A percentile compares a stretch with the other conserved stretches of the same genome.
These are phyloP conservation scores for Talaromyces liani DNA, from an alignment of 495 filamentous ascomycete species.

Conservation along the genomic window DNA sequence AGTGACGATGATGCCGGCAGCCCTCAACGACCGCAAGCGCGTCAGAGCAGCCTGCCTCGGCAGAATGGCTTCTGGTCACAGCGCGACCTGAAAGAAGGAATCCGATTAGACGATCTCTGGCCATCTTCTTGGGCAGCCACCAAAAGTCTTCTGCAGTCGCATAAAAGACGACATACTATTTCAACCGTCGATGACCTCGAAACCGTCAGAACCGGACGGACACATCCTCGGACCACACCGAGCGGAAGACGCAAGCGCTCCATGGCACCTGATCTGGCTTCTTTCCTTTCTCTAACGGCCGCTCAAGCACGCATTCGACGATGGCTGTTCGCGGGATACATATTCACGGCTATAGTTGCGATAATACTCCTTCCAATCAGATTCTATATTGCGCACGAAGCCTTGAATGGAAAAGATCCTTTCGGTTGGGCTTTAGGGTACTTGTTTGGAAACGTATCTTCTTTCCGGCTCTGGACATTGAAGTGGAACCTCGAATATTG, in stretches of 20 bases:
- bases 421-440: slow-evolving; percentile 91
- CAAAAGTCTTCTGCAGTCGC: slow-evolving; percentile 6
- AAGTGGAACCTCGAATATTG: slow-evolving; percentile 61
- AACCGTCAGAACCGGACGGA: slow-evolving; percentile 14
- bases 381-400: slow-evolving; percentile 54
- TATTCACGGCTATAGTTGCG: slow-evolving; percentile 56
- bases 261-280: slow-evolving; percentile 56
- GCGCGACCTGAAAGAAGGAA: slow-evolving; percentile 14
- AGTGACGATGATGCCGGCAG: slow-evolving; percentile 27
- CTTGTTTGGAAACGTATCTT: slow-evolving; percentile 69
- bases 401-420: slow-evolving; percentile 67
- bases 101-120: slow-evolving; percentile 19
- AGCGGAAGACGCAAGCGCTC: slow-evolving; percentile 61
- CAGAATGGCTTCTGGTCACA: slow-evolving; percentile 9
- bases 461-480: slow-evolving; percentile 59
- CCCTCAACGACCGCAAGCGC: slow-evolving; percentile 14
- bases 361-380: slow-evolving; percentile 68
- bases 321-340: slow-evolving; percentile 74
- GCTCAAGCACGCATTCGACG: slow-evolving; percentile 67
- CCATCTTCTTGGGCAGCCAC: slow-evolving; percentile 9
- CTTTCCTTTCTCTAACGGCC: slow-evolving; percentile 74
- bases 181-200: slow-evolving; percentile 31
- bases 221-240: slow-evolving; percentile 45
- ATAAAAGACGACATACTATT: slow-evolving; percentile 46
- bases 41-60: slow-evolving; percentile 20